Conservation (phyloP, 768 basidiomycete species). For the Krasilnikovozyma curviuscula region DNA sequence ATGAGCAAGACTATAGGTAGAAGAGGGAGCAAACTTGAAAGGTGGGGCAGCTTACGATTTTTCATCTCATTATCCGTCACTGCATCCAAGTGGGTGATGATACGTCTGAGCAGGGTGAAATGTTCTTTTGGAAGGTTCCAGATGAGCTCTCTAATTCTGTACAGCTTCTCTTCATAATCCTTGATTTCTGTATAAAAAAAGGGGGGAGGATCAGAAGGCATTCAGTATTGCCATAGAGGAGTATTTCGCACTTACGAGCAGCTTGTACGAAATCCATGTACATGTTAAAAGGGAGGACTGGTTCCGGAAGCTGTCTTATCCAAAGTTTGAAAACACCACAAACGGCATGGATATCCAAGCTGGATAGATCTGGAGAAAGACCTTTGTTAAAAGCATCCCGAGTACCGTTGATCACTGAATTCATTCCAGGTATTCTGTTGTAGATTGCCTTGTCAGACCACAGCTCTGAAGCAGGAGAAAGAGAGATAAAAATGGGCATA, state of each 20-base stretch:
- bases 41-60: constrained; percentile 10
- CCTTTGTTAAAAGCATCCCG: constrained; percentile 6
- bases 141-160: constrained; percentile 46
- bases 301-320: constrained; percentile 65
- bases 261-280: constrained; percentile 53
- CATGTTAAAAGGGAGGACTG: constrained; percentile 49
- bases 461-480: not conserved
- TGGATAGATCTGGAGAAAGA: not conserved
- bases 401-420: not conserved
- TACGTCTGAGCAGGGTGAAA: constrained; percentile 58
- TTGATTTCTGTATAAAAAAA: constrained; percentile 48
- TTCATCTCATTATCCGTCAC: not conserved
- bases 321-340: constrained; percentile 69
- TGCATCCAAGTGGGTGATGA: constrained; percentile 63
- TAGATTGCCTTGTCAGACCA: too few species aligned
- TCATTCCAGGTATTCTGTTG: too few species aligned
- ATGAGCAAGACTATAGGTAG: not conserved
- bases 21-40: constrained; percentile 5
- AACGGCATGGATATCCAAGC: constrained; percentile 56
- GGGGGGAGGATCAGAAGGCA: not conserved
- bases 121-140: constrained; percentile 50
- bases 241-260: constrained; percentile 37
- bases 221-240: constrained; percentile 6
- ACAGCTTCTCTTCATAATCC: constrained; percentile 46
- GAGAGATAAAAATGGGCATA: not conserved